Base-by-base conservation (phyloP, 306 rosid species). In the Dalbergia oliveri region DNA sequence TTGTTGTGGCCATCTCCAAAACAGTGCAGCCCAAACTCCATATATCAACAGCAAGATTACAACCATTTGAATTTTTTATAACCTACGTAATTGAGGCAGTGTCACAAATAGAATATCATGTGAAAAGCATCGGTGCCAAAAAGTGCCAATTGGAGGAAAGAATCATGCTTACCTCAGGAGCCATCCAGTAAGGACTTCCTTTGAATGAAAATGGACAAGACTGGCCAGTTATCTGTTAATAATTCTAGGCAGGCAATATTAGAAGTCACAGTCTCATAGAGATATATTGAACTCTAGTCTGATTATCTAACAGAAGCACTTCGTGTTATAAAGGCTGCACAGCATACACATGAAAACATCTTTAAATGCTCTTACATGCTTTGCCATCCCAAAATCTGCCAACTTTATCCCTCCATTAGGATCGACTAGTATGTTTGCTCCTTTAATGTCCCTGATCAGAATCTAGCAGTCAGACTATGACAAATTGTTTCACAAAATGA, bases 151-250 rank as follows among this genome's bases (percentile, higher is more conserved):
- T 6, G 31, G 37, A 69, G 21, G 15, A 44, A 43, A 59, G 75
- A 78, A 82, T 68, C 53, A 74, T 50, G 86, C 76, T 72, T 66
- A 94, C 98, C 97, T 94, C 98, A 66, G 98, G 97, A 72, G 98
- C 98, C 98, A 94, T 91, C 98, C 98, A 94, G 77, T 91, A 92
- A 75, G 98, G 98, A 84, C 98, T 94, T 74, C 98, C 98, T 86
- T 94, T 92, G 79, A 91, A 91, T 72, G 98, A 94, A 79, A 94
- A 86, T 5, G 97, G 93, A 78, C 94, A 89, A 41, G 97, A 79
- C 72, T 88, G 90, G 34, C 97, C 97, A 0, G 79, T 86, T 54
- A 94, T 89, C 98, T 94, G 84, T 84, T 88, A 86, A 82, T 15
- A 37, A 76, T 69, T 73, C 62, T 63, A 39, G 37, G 44, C 43